phyloP scores from a whole-genome alignment of 371 early-diverging fungal species.

The Mucor sp. region DNA sequence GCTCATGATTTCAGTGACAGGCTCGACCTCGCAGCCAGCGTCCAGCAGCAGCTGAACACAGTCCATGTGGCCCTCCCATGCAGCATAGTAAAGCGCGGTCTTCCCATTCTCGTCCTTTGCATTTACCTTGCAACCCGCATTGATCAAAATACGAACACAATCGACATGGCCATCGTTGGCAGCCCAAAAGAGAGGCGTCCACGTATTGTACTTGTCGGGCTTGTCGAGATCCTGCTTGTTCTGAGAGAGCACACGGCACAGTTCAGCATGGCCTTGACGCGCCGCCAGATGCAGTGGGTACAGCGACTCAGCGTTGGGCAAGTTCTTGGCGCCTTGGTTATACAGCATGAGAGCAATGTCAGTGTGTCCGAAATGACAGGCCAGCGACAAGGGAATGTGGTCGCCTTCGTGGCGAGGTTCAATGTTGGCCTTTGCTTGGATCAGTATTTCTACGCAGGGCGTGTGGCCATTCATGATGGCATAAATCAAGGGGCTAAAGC shows the following conservation, averaged over 20 bases:
- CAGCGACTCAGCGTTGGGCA: conserved; percentile 74
- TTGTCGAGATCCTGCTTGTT: conserved; percentile 74
- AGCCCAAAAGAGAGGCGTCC: conserved; percentile 96
- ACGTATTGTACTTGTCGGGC: conserved; percentile 88
- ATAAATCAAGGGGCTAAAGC: conserved; percentile 83
- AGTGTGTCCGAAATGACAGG: conserved; percentile 89
- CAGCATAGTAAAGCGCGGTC: conserved; percentile 91
- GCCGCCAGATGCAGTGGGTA: conserved; percentile 89
- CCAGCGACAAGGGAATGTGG: conserved; percentile 78
- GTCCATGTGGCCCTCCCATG: conserved; percentile 88
- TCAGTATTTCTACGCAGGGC: conserved; percentile 70
- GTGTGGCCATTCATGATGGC: conserved; percentile 84
- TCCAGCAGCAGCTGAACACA: conserved; percentile 69
- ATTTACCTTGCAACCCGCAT: conserved; percentile 78
- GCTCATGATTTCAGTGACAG: conserved; percentile 12
- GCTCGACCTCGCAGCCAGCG: conserved; percentile 54
- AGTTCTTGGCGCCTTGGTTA: conserved; percentile 68
- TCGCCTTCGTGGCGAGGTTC: conserved; percentile 63
- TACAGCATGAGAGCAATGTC: conserved; percentile 84
- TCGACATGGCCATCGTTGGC: conserved; percentile 89
- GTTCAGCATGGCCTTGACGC: conserved; percentile 80
- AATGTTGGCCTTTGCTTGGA: conserved; percentile 66
- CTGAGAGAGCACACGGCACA: conserved; percentile 75
- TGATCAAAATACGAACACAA: conserved; percentile 79
- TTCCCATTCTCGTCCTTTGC: conserved; percentile 83